Conservation (phyloP, 164 flowering plant species). For the Platanus orientalis region DNA sequence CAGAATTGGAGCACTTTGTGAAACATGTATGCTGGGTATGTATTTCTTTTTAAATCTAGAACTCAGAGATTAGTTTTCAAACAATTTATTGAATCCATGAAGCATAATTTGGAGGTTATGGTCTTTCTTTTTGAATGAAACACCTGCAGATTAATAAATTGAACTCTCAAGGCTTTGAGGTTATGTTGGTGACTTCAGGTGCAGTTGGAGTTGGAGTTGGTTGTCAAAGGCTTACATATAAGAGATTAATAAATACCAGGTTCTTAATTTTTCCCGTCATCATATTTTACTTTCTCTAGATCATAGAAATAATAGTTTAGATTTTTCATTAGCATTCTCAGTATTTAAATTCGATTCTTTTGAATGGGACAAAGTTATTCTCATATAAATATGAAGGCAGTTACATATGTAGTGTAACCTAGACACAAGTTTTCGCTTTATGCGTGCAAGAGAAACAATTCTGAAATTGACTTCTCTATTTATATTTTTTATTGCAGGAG, state of each 20-base stretch:
- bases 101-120: not conserved
- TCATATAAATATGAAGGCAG: no score
- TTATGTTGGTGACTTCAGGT: slow-evolving; percentile 92
- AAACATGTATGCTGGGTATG: slow-evolving; percentile 52
- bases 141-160: slow-evolving; percentile 70
- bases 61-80: not conserved
- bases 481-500: no score
- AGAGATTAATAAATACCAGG: slow-evolving; percentile 91
- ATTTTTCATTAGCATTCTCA: not conserved
- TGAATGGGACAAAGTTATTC: not conserved
- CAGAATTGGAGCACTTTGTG: slow-evolving; percentile 87
- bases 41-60: not conserved
- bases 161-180: slow-evolving; percentile 68
- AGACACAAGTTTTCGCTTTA: no score
- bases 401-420: no score
- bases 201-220: slow-evolving; percentile 97
- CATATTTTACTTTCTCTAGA: slow-evolving; percentile 2
- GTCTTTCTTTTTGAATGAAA: not conserved
- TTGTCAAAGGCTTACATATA: slow-evolving; percentile 84
- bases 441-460: no score
- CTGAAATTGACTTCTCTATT: no score
- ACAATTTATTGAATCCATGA: not conserved
- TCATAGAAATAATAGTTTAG: not conserved
- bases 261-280: slow-evolving; percentile 13
- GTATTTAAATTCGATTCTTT: not conserved